Evolutionary conservation across 225 moss, liverwort and hornwort species (phyloP).

Genomic region (Pseudoscleropodium purum): DNA sequence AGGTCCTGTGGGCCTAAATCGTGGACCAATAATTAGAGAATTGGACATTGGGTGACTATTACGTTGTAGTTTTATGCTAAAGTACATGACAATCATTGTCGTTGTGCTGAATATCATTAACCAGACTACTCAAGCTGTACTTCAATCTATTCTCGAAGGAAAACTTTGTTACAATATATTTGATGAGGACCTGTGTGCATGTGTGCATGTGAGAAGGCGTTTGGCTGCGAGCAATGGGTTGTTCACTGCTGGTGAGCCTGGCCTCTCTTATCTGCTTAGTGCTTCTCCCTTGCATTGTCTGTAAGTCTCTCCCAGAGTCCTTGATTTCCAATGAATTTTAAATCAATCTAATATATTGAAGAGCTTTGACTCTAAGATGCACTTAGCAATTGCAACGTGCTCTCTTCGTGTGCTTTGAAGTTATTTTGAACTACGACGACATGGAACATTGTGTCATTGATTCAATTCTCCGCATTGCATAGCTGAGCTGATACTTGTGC

Average conservation of each 20-base stretch:
- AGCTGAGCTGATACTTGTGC: constrained; percentile 6
- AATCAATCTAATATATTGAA: not conserved
- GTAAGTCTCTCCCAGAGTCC: constrained; percentile 58
- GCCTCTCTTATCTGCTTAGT: constrained; percentile 85
- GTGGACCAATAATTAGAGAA: not conserved
- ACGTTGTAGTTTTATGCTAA: not conserved
- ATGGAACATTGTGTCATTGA: not conserved
- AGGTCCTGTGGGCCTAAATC: not conserved
- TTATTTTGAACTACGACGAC: not conserved
- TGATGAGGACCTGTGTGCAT: constrained; percentile 13
- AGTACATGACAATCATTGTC: not conserved
- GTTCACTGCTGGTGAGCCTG: constrained; percentile 95
- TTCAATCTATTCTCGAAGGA: not conserved
- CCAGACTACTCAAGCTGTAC: not conserved
- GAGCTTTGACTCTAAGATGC: not conserved
- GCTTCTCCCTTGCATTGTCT: constrained; percentile 76
- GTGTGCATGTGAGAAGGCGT: constrained; percentile 45
- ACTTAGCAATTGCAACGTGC: not conserved
- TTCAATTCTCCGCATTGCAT: not conserved
- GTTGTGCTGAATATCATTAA: not conserved
- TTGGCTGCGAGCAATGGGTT: constrained; percentile 82
- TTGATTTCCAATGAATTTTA: not conserved
- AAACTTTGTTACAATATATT: not conserved
- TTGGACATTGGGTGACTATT: not conserved
- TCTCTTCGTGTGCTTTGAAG: not conserved